A percentile compares a stretch with the other conserved stretches of the same genome.
Conservation (phyloP, 148 eudicot species). For the Fagopyrum homotropicum region DNA sequence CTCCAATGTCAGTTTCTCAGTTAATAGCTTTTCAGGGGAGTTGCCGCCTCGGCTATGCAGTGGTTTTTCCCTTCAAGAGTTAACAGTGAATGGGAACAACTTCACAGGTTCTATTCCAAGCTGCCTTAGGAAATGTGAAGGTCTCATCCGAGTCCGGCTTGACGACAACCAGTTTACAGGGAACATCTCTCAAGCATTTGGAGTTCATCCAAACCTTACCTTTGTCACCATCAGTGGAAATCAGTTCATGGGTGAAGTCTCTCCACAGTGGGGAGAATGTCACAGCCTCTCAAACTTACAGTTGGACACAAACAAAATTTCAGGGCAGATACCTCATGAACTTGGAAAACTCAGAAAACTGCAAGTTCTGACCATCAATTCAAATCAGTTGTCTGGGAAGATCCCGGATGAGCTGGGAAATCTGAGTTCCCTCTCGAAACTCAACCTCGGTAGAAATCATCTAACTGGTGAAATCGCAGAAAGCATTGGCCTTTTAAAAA, state of each 20-base stretch:
- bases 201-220: constrained; percentile 23
- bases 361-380: constrained; percentile 13
- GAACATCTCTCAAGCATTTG: constrained; percentile 22
- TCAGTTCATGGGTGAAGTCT: constrained; percentile 24
- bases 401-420: constrained; percentile 17
- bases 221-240: constrained; percentile 23
- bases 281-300: constrained; percentile 16
- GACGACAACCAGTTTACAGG: constrained; percentile 28
- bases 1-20: constrained; percentile 14
- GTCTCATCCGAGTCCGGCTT: constrained; percentile 21
- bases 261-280: constrained; percentile 25
- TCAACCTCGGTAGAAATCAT: constrained; percentile 16
- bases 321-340: constrained; percentile 7
- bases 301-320: constrained; percentile 15
- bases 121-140: constrained; percentile 22
- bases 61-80: constrained; percentile 17
- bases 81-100: constrained; percentile 18
- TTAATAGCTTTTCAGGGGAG: constrained; percentile 23
- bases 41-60: constrained; percentile 22
- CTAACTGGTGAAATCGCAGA: constrained; percentile 28
- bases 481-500: constrained; percentile 17
- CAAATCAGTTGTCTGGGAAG: constrained; percentile 24
- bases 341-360: constrained; percentile 12
- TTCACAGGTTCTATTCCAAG: constrained; percentile 24
- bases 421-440: not conserved